phyloP scores from a whole-genome alignment of 768 basidiomycete species.

The Melanogaster broomeanus region DNA sequence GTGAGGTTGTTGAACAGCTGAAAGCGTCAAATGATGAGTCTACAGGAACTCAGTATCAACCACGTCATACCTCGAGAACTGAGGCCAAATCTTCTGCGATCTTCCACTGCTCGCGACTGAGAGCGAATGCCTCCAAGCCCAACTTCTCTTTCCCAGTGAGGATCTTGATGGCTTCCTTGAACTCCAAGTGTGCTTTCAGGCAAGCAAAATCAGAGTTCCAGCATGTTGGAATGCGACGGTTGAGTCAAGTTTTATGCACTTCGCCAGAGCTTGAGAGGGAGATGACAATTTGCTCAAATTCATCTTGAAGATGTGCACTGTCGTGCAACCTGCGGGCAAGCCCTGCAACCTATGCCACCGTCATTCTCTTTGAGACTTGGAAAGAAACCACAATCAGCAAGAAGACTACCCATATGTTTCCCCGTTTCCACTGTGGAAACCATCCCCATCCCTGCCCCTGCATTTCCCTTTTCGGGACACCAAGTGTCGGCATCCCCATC shows the following conservation, averaged over 20 bases:
- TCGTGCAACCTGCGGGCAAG: constrained; percentile 30
- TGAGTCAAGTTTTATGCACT: constrained; percentile 17
- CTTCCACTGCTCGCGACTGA: constrained; percentile 26
- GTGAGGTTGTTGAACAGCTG: constrained; percentile 25
- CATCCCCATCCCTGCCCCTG: no score
- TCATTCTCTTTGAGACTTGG: no score
- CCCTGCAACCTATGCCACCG: constrained; percentile 33
- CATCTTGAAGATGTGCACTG: constrained; percentile 18
- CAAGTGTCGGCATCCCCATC: no score
- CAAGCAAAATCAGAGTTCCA: constrained; percentile 35
- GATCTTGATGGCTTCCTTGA: constrained; percentile 21
- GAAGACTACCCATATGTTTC: no score
- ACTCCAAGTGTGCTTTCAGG: constrained; percentile 26
- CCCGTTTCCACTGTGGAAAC: no score
- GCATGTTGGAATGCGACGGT: constrained; percentile 27
- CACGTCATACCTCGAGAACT: constrained; percentile 26
- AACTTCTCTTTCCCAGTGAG: constrained; percentile 14
- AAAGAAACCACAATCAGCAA: no score
- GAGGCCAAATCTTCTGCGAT: constrained; percentile 25
- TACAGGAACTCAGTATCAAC: no score
- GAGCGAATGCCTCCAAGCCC: constrained; percentile 17
- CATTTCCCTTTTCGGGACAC: no score
- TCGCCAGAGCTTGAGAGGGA: background rate
- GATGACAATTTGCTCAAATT: constrained; percentile 24
- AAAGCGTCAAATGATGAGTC: background rate